Base-by-base conservation (phyloP, 495 filamentous ascomycete species). In the Friedmanniomyces endolithicus region DNA sequence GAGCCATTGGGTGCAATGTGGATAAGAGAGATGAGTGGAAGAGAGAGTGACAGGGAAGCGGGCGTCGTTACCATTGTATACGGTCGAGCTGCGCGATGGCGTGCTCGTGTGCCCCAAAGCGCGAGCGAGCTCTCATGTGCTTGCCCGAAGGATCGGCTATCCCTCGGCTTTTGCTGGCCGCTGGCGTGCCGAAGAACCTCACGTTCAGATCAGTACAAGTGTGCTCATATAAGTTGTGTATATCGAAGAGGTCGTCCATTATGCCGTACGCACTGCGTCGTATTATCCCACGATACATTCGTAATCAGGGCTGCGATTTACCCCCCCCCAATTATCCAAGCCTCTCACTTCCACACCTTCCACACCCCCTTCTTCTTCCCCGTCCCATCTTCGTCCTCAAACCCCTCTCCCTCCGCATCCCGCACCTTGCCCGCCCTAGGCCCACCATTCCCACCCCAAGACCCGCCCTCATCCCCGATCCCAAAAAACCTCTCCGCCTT, bases 401-500 rank as follows among this genome's bases (percentile, higher is more conserved):
- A 35, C 43, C 47, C 39, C 37, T 49, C 50, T 22, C 45, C 50
- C 7, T 55, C n/a, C n/a, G n/a, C 57, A 34, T 34, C 52, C 19
- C 27, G 25, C 41, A 31, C 37, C 52, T 34, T 39, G 2, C 20
- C 29, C 44, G 25, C 11, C 45, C 20, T 24, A 11, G 54, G 17
- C 14, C 41, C 48, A 22, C 11, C 33, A 40, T 43, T 41, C 16
- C 46, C 22, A 29, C 48, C 46, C 54, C 46, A 50, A 20, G 41
- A 17, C 31, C 35, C 51, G 23, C 48, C 52, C 6, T 50, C 54
- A 23, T 56, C 58, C 1, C 58, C 58, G 25, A 62, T 58, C 19
- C 59, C 59, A 34, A 62, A 62, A 37, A 62, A 62, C 45, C 55
- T 53, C 47, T 62, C 59, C 27, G 59, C 59, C 34, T 62, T 62